These are phyloP conservation scores for Talaromyces proteolyticus DNA, from an alignment of 495 filamentous ascomycete species.

Conservation along the genomic window DNA sequence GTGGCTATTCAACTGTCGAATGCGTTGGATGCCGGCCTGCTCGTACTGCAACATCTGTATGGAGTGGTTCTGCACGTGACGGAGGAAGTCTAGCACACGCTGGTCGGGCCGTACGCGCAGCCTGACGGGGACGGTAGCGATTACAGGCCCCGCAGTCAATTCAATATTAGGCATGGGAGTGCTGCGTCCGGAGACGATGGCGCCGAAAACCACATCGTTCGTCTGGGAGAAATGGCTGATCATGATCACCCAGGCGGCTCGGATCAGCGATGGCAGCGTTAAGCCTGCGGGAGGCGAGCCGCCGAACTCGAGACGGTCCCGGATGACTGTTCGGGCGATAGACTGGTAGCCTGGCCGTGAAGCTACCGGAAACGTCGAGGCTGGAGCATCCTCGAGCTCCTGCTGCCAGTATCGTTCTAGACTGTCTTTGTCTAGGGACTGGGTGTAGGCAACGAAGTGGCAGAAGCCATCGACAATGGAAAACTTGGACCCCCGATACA, in stretches of 20 bases:
- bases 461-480: no score
- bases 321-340: no score
- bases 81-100: constrained; percentile 24
- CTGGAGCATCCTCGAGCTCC: background rate
- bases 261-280: constrained; percentile 29
- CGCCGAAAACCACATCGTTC: constrained; percentile 3
- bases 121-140: constrained; percentile 45
- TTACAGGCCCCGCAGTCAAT: constrained; percentile 30
- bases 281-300: no score
- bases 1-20: constrained; percentile 40
- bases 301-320: no score
- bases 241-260: constrained; percentile 1
- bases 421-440: no score
- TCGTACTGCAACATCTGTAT: constrained; percentile 29
- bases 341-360: no score
- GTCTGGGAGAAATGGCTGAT: background rate
- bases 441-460: no score
- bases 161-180: constrained; percentile 23
- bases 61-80: constrained; percentile 24
- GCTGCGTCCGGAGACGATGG: constrained; percentile 14
- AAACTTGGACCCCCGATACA: constrained; percentile 20
- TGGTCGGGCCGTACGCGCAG: constrained; percentile 19
- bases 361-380: no score
- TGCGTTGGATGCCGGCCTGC: constrained; percentile 44
- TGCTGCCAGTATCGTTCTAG: background rate